phyloP scores from a whole-genome alignment of 257 asterid species.

The Salvia miltiorrhiza region DNA sequence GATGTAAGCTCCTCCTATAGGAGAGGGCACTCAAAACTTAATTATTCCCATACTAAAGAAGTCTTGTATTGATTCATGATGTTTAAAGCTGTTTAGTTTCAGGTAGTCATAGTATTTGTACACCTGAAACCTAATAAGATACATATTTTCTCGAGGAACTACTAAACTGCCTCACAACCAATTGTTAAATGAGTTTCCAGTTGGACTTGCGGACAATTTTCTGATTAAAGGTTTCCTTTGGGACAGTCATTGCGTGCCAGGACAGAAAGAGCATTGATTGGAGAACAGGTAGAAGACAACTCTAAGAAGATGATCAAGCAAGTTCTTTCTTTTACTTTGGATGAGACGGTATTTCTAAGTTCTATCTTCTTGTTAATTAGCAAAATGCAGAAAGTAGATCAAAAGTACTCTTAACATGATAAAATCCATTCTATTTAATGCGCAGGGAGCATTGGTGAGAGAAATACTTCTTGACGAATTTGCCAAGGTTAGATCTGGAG shows the following conservation, averaged over 20 bases:
- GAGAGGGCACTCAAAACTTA: no score
- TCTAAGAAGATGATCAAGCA: constrained; percentile 58
- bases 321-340: constrained; percentile 61
- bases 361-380: constrained; percentile 11
- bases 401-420: neutral
- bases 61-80: neutral
- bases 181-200: constrained; percentile 8
- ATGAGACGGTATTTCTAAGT: constrained; percentile 60
- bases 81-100: neutral
- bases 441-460: constrained; percentile 81
- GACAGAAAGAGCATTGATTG: constrained; percentile 47
- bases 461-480: constrained; percentile 79
- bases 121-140: neutral
- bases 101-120: neutral
- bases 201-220: constrained; percentile 18
- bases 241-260: constrained; percentile 84
- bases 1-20: no score
- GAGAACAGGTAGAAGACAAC: constrained; percentile 48
- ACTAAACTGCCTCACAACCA: constrained; percentile 1
- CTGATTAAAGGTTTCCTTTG: constrained; percentile 30
- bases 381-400: neutral
- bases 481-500: constrained; percentile 57
- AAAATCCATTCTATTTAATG: constrained; percentile 18
- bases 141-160: neutral
- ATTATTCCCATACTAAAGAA: no score